Evolutionary conservation across 2,329 filamentous ascomycete species (phyloP).

Genomic region (Verticillium dahliae): DNA sequence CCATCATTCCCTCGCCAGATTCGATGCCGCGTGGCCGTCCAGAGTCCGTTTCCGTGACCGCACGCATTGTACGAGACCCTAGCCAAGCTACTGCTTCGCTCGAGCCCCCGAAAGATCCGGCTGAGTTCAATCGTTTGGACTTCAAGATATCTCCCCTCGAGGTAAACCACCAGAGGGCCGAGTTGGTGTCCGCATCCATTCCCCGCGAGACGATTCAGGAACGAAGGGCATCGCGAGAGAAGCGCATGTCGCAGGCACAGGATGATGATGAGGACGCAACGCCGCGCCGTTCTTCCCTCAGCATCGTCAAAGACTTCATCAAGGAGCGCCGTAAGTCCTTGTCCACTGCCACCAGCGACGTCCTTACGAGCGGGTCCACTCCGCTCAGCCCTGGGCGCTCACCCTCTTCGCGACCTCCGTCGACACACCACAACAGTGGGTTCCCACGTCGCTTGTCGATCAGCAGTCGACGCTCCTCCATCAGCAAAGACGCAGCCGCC

Average conservation of each 20-base stretch:
- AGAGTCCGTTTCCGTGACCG: constrained; percentile 83
- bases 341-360: constrained; percentile 41
- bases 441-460: constrained; percentile 58
- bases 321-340: constrained; percentile 51
- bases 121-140: constrained; percentile 41
- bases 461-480: constrained; percentile 51
- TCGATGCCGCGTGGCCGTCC: constrained; percentile 40
- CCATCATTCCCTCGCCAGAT: constrained; percentile 14
- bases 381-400: constrained; percentile 28
- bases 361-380: constrained; percentile 14
- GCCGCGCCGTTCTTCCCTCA: constrained; percentile 51
- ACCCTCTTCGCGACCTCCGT: constrained; percentile 38
- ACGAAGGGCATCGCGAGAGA: constrained; percentile 36
- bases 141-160: constrained; percentile 53
- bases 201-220: constrained; percentile 42
- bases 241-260: constrained; percentile 26
- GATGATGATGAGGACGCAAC: constrained; percentile 27
- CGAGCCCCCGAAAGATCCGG: constrained; percentile 32
- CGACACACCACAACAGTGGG: constrained; percentile 32
- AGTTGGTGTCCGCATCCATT: constrained; percentile 17
- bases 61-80: constrained; percentile 69
- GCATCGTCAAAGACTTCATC: constrained; percentile 54
- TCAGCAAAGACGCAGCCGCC: constrained; percentile 34
- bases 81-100: constrained; percentile 32
- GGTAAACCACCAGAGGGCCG: constrained; percentile 47